phyloP scores from a whole-genome alignment of 805 yeast genomes.

The Cephaloascus fragrans region DNA sequence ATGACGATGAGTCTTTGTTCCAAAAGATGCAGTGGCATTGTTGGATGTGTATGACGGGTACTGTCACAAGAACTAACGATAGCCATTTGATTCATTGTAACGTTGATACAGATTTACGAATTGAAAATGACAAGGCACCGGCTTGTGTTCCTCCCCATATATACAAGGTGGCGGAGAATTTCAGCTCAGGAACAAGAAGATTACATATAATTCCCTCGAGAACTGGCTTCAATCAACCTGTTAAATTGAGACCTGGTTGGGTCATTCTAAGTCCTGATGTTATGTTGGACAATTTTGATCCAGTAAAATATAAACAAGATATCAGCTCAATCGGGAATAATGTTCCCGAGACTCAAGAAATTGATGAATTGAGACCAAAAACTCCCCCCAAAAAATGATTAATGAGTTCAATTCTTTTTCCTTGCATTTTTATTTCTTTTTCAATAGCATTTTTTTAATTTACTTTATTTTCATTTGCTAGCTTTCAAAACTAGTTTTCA shows the following conservation, averaged over 20 bases:
- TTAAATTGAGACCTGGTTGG: slow-evolving; percentile 79
- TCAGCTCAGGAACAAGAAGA: slow-evolving; percentile 72
- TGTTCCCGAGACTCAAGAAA: slow-evolving; percentile 62
- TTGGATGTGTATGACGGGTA: slow-evolving; percentile 96
- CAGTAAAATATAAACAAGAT: slow-evolving; percentile 19
- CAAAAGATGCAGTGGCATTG: slow-evolving; percentile 90
- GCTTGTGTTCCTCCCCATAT: slow-evolving; percentile 50
- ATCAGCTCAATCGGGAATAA: slow-evolving; percentile 34
- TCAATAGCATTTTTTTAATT: background rate
- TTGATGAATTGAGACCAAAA: slow-evolving; percentile 76
- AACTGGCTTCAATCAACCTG: slow-evolving; percentile 55
- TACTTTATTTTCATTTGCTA: too few relatives aligned
- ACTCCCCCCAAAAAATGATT: slow-evolving; percentile 49
- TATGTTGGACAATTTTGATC: slow-evolving; percentile 55
- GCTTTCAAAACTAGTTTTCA: too few relatives aligned
- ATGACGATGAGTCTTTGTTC: slow-evolving; percentile 37
- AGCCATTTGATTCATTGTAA: slow-evolving; percentile 84
- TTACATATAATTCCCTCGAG: slow-evolving; percentile 76
- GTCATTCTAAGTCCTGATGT: slow-evolving; percentile 82
- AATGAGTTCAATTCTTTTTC: background rate
- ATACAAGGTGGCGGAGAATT: slow-evolving; percentile 81
- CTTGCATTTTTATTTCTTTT: too few relatives aligned
- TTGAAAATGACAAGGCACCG: slow-evolving; percentile 35
- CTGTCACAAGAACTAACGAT: slow-evolving; percentile 80
- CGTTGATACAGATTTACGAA: slow-evolving; percentile 77